Evolutionary conservation across 2,329 filamentous ascomycete genomes (phyloP).

Genomic region (Exserohilum turcica): DNA sequence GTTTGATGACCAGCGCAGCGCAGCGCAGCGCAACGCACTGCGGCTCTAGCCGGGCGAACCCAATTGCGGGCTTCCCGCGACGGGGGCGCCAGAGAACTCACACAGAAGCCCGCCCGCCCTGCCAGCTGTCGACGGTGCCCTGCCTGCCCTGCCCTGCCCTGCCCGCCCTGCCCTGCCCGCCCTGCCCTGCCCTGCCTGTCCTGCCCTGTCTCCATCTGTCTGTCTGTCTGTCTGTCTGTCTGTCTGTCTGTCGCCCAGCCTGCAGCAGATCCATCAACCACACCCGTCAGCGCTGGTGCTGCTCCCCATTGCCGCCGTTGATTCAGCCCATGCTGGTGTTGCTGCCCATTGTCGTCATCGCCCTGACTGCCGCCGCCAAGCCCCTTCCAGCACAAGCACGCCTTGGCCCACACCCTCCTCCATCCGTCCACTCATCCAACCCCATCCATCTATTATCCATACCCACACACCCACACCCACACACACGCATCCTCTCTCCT

Average conservation of each 20-base stretch:
- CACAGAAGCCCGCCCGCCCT: not conserved
- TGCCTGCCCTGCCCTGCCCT: not conserved
- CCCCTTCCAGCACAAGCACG: not conserved
- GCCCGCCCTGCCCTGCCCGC: too few species aligned
- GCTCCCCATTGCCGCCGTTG: not conserved
- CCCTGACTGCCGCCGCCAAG: not conserved
- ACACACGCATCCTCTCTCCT: too few species aligned
- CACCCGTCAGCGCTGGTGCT: not conserved
- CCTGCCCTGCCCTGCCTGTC: too few species aligned
- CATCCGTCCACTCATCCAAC: too few species aligned
- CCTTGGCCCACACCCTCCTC: not conserved
- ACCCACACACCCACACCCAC: too few species aligned
- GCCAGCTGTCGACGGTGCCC: constrained; percentile 3
- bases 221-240: too few species aligned
- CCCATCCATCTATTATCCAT: too few species aligned
- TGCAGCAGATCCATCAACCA: not conserved
- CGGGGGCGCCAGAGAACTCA: not conserved
- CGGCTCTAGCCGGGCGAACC: constrained; percentile 10
- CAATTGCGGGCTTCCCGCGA: constrained; percentile 13
- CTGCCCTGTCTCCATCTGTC: constrained; percentile 5
- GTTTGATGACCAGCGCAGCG: not conserved
- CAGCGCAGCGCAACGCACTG: not conserved
- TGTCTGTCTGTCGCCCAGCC: too few species aligned
- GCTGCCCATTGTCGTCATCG: not conserved
- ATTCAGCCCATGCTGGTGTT: not conserved